Base-by-base conservation (phyloP, 768 basidiomycete genomes). In the Auriculariales sp. region DNA sequence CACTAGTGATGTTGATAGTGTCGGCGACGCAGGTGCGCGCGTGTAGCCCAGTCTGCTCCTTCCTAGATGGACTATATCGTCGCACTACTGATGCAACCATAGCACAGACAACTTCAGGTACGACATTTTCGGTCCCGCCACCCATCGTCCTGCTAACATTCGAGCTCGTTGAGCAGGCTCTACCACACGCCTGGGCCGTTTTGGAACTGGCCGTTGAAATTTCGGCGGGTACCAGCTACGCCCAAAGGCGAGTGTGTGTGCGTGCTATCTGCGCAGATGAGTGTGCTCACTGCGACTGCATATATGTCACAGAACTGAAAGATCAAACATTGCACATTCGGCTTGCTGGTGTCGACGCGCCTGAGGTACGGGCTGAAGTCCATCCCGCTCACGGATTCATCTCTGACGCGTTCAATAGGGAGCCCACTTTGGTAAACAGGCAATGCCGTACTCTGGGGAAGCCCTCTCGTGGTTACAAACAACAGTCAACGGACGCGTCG, bases 311-410 rank as follows among this genome's bases (percentile, higher is more conserved):
- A 89, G 90, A 77, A 0, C 68, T 93, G 44, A 85, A 77, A 59
- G 76, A 81, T 53, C 68, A 89, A 56, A 95, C 93, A 2, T 69
- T 97, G 15, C 83, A 87, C 58, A 78, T 98, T 27, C 79, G 93
- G 12, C 77, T 98, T 27, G 87, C 87, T 12, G 93, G 89, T 0
- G 79, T 91, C 3, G 93, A 98, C 60, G 93, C 93, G 1, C 93
- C 93, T 0, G 93, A 98, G 71, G 89, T 85, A 56, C 28, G 42
- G 12, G 24, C 19, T n/a, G n/a, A n/a, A 4, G 22, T 19, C 17
- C 22, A 25, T 31, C 7, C 0, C 34, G 12, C 22, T 12, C 19
- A 61, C 48, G 44, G 45, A 17, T 31, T 46, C 17, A n/a, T 33
- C 6, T 25, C 32, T n/a, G 11, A 28, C 15, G 3, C 25, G 1